phyloP scores from a whole-genome alignment of 139 green algal species.

The Chlorella sorokiniana region DNA sequence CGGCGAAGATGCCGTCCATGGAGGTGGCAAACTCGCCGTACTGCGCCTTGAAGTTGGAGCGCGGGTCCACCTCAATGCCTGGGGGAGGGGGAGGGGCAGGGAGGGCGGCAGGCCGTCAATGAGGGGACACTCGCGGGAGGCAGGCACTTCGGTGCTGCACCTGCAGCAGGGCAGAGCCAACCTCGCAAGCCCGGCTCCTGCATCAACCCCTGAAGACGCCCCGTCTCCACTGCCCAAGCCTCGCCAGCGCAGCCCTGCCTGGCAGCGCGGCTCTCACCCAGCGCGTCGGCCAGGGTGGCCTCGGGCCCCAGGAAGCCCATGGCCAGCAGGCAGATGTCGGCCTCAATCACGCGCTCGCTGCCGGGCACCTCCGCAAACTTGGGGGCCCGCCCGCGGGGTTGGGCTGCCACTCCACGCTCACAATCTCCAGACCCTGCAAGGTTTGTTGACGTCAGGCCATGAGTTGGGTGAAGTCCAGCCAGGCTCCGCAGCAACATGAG shows the following conservation, averaged over 20 bases:
- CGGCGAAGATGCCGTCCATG: constrained; percentile 93
- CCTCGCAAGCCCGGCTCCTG: no score
- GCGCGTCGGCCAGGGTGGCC: constrained; percentile 69
- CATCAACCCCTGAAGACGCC: no score
- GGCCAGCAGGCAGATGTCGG: constrained; percentile 92
- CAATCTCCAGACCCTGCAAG: constrained; percentile 51
- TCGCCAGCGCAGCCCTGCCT: neutral
- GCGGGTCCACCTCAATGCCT: constrained; percentile 75
- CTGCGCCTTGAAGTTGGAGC: constrained; percentile 96
- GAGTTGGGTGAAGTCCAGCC: neutral
- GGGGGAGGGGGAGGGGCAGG: neutral
- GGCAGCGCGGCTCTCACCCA: constrained; percentile 49
- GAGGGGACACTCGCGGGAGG: neutral
- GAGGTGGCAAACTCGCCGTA: constrained; percentile 88
- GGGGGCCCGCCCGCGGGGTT: constrained; percentile 43
- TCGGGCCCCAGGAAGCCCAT: constrained; percentile 98
- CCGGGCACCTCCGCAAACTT: constrained; percentile 80
- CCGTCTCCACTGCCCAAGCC: neutral
- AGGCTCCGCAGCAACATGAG: no score
- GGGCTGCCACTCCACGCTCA: constrained; percentile 56
- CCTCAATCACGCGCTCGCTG: constrained; percentile 76
- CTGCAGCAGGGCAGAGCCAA: no score
- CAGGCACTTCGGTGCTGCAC: neutral
- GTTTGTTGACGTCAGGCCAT: constrained; percentile 49
- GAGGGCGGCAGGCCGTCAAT: neutral